Conservation (phyloP, 768 basidiomycete genomes). For the Boletus eberwhitei region DNA sequence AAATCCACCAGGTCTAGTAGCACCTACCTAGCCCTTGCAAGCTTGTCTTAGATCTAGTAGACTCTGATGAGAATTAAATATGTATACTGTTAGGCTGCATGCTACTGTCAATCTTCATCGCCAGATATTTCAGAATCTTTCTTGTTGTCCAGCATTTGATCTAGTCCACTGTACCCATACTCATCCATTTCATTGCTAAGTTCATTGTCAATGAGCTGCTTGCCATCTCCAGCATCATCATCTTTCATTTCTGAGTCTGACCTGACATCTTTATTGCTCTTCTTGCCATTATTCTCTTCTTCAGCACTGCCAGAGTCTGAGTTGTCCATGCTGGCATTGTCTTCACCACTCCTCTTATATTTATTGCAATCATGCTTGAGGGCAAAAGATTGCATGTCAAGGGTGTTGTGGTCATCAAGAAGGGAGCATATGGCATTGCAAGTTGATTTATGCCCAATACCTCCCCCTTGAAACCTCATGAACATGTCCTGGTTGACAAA, state of each 20-base stretch:
- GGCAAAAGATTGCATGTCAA: background rate
- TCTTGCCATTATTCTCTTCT: too few relatives aligned
- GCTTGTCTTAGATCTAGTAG: too few relatives aligned
- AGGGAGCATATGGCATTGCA: background rate
- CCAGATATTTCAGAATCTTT: background rate
- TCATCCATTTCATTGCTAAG: background rate
- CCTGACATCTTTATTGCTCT: too few relatives aligned
- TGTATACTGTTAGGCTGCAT: too few relatives aligned
- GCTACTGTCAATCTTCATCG: background rate
- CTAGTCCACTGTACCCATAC: background rate
- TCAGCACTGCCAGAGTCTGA: background rate
- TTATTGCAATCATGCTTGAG: too few relatives aligned
- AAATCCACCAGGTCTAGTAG: too few relatives aligned
- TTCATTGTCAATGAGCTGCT: background rate
- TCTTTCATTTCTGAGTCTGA: too few relatives aligned
- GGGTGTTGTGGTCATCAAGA: background rate
- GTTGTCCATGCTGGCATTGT: background rate
- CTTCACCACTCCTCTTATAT: background rate
- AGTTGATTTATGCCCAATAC: background rate
- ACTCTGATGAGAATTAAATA: too few relatives aligned
- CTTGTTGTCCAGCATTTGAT: background rate
- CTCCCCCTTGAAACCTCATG: background rate
- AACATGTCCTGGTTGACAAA: background rate
- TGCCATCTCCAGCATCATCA: too few relatives aligned
- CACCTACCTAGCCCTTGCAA: too few relatives aligned